Evolutionary conservation across 805 yeast species (phyloP).

Genomic region (Wickerhamiella australiensis): DNA sequence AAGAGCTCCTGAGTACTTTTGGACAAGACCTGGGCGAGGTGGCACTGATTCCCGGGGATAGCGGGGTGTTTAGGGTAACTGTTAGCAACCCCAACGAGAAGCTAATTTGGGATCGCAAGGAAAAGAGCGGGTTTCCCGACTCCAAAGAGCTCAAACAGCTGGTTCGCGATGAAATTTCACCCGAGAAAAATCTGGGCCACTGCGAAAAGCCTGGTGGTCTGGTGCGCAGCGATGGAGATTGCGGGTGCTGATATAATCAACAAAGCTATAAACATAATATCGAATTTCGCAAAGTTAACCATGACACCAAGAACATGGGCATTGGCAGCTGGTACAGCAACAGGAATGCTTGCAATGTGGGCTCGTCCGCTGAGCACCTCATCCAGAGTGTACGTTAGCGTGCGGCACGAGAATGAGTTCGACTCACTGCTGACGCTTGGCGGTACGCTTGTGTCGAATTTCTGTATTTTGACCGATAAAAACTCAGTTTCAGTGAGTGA

Average conservation of each 20-base stretch:
- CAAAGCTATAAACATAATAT: neutral
- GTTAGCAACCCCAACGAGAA: constrained; percentile 33
- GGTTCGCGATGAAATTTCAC: constrained; percentile 48
- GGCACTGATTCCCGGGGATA: constrained; percentile 36
- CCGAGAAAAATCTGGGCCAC: constrained; percentile 48
- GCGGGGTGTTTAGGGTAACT: constrained; percentile 50
- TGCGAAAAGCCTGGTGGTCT: constrained; percentile 33
- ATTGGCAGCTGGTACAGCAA: constrained; percentile 11
- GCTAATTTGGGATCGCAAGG: constrained; percentile 46
- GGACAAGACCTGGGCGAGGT: constrained; percentile 45
- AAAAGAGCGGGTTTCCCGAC: constrained; percentile 73
- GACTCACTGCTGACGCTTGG: constrained; percentile 39
- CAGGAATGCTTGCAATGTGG: constrained; percentile 7
- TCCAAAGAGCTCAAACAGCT: constrained; percentile 62
- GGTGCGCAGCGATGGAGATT: neutral
- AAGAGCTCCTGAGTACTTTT: constrained; percentile 76
- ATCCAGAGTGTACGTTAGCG: constrained; percentile 40
- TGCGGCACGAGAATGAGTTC: constrained; percentile 48
- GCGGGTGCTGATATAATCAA: constrained; percentile 3
- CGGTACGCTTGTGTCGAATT: constrained; percentile 57
- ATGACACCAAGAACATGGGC: constrained; percentile 18
- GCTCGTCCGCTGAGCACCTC: constrained; percentile 15
- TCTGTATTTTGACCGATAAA: constrained; percentile 54
- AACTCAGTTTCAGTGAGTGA: constrained; percentile 52
- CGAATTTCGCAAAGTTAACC: neutral